Evolutionary conservation across 306 rosid species (phyloP), one percentile per base, ranked within the genome.

Genomic region (Psophocarpus tetragonolobus): DNA sequence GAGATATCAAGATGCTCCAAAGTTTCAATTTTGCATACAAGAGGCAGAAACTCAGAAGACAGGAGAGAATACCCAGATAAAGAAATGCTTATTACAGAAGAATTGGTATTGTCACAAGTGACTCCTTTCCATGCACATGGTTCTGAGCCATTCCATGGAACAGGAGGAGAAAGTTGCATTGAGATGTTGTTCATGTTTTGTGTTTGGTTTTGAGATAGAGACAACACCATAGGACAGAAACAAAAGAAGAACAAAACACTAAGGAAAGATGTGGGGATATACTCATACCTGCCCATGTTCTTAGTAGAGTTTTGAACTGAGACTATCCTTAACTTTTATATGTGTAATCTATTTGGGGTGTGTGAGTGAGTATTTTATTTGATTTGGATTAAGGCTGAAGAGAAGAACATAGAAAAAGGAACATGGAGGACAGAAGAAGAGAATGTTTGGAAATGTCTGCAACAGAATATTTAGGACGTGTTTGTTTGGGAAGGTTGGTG

Each of bases 51-150:
- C 1, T 45, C 17, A 4, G 87, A 62, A 24, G 90, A 86, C 50
- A 85, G 62, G 21, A 89, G 58, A n/a, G 83, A 71, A 57, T 1
- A 7, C 3, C 81, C 76, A 73, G 92, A 83, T 1, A 92, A 68
- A 3, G 30, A 32, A 73, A 95, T 79, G 0, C 17, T 9, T 62
- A 4, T 48, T 3, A 95, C 71, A 35, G 79, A 57, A 12, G 90
- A 76, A 70, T 80, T 77, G 35, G 29, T 58, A n/a, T 2, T 1
- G 73, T 65, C 61, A 72, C 98, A 95, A 2, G 0, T 66, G 44
- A 95, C 87, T 29, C 97, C 91, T 2, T 69, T 45, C 97, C 97
- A 95, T 8, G 32, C 6, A 84, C 97, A 92, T 35, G 94, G 95
- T 70, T 88, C 78, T 3, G 91, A 57, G 21, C 77, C 42, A 73